Evolutionary conservation across 1,284 basidiomycete species (phyloP), one percentile per base, ranked within the genome.

Genomic region (Malassezia brasiliensis): DNA sequence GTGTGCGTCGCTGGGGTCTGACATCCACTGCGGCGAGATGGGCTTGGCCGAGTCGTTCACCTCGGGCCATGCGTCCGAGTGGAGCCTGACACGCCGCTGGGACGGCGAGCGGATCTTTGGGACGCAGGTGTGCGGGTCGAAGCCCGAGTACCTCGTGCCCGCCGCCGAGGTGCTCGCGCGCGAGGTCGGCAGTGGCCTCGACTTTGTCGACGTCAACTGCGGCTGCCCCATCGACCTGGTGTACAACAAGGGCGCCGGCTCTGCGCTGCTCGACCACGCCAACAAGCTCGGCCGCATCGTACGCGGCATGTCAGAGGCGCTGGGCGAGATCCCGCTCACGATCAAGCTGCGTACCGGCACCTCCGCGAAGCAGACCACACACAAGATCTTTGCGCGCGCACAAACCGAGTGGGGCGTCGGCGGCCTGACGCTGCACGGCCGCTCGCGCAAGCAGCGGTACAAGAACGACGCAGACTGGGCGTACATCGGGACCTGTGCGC

Each of bases 181-280:
- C 57, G 85, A 90, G 67, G 54, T 69, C 1, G 67, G 66, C 0
- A 77, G 79, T 10, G 81, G 82, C 20, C 76, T 93, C 28, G 88
- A 94, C 72, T 94, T 93, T 69, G 87, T 93, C 11, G 93, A 98
- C 67, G 78, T 96, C 65, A 98, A 98, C 74, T 88, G 88, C 75
- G 93, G 93, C 4, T 96, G 93, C 76, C 93, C 93, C 2, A 96
- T 96, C 64, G 93, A 98, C 76, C 79, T 98, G 44, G 87, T 98
- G 1, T 96, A 90, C 78, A 87, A 87, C 69, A 82, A 83, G 22
- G 90, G 90, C 0, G 90, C 87, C 47, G 90, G 90, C 0, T 88
- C 86, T 59, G 90, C 75, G 84, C 86, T 98, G 51, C 81, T 98
- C 25, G 90, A 94, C 62, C 79, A 85, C 5, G 82, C 87, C 0